These are phyloP conservation scores for Phytopythium helicoides DNA, from an alignment of 352 stramenopile genomes.

Conservation along the genomic window DNA sequence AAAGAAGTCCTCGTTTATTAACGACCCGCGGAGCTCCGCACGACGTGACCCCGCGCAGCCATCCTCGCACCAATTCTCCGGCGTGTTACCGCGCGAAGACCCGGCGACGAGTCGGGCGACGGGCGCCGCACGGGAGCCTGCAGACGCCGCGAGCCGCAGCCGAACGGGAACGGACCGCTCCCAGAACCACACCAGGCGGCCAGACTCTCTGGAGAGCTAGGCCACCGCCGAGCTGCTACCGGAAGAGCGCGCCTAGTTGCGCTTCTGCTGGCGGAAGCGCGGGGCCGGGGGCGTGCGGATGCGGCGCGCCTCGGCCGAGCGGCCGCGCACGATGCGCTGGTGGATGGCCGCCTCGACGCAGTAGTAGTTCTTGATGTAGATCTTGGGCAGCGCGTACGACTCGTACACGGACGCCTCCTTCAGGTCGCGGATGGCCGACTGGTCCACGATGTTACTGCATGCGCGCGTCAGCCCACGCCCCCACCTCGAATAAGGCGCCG, in stretches of 20 bases:
- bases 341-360: constrained; percentile 99
- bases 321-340: constrained; percentile 98
- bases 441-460: constrained; percentile 97
- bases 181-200: background rate
- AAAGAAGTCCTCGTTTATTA: constrained; percentile 52
- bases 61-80: background rate
- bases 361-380: constrained; percentile 99
- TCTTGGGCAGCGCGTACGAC: constrained; percentile 99
- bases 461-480: too few relatives aligned
- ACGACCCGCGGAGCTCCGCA: constrained; percentile 14
- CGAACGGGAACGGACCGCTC: constrained; percentile 1
- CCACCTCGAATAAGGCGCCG: too few relatives aligned
- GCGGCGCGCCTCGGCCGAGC: constrained; percentile 91
- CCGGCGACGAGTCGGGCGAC: too few relatives aligned
- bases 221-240: constrained; percentile 3
- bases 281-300: constrained; percentile 92
- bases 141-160: background rate
- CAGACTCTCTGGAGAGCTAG: background rate
- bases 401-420: constrained; percentile 98
- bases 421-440: constrained; percentile 98
- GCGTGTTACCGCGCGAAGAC: too few relatives aligned
- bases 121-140: background rate
- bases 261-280: constrained; percentile 74
- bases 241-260: constrained; percentile 32
- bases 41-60: background rate